Evolutionary conservation across 805 yeast species (phyloP).

Genomic region (Yamadazyma olivae): DNA sequence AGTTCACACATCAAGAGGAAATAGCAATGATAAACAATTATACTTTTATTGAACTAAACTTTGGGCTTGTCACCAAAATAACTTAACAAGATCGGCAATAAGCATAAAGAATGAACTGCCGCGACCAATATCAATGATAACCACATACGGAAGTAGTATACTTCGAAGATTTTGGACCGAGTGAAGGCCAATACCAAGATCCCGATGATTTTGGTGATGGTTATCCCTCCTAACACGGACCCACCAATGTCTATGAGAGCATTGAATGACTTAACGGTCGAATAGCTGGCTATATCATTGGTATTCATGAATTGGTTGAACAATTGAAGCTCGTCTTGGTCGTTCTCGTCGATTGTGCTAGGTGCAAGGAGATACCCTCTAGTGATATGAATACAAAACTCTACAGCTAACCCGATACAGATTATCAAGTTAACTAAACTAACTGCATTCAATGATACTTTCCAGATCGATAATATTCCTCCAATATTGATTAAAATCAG

Average conservation of each 20-base stretch:
- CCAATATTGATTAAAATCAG: constrained; percentile 71
- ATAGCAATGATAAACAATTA: too few species aligned
- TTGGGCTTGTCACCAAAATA: constrained; percentile 23
- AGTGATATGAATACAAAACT: constrained; percentile 85
- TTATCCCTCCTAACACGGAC: constrained; percentile 86
- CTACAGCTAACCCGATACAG: constrained; percentile 92
- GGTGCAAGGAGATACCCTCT: constrained; percentile 57
- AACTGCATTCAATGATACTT: constrained; percentile 81
- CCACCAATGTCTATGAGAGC: constrained; percentile 83
- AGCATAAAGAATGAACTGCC: constrained; percentile 70
- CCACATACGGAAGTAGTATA: constrained; percentile 97
- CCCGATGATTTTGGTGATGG: constrained; percentile 86
- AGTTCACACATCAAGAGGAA: too few species aligned
- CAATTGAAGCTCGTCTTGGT: constrained; percentile 2
- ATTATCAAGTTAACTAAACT: constrained; percentile 85
- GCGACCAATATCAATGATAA: constrained; percentile 72
- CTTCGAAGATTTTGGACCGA: constrained; percentile 79
- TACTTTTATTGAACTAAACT: too few species aligned
- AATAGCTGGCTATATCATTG: neutral
- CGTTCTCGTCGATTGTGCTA: neutral
- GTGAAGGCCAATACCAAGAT: constrained; percentile 85
- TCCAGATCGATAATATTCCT: constrained; percentile 75
- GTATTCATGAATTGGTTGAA: constrained; percentile 10
- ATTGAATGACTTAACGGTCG: constrained; percentile 40
- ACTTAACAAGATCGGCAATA: constrained; percentile 74